Percentiles rank a stretch among this genome's conserved stretches.
Conservation (phyloP, 164 flowering plant species). For the Magnolia officinalis region DNA sequence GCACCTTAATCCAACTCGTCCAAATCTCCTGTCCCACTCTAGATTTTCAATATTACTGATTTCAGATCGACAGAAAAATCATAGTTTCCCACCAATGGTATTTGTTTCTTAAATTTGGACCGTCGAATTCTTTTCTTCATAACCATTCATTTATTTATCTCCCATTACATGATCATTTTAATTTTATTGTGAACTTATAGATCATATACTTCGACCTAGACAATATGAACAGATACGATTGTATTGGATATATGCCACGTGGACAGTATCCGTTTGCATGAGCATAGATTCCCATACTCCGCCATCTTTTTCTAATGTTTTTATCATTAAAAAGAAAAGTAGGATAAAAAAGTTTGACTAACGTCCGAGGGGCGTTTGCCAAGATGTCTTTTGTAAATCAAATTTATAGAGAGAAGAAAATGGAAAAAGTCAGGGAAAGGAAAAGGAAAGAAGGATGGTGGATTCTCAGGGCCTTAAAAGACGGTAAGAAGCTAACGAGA, state of each 20-base stretch:
- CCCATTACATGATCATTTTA: not conserved
- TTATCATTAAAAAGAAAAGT: not conserved
- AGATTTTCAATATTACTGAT: not conserved
- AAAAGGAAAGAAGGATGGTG: not conserved
- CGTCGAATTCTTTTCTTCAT: too few relatives aligned
- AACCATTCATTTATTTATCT: not conserved
- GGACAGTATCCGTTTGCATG: not conserved
- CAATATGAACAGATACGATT: too few relatives aligned
- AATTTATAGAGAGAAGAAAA: conserved; percentile 2
- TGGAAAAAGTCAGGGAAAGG: not conserved
- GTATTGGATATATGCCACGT: not conserved
- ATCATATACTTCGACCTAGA: not conserved
- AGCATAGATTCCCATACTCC: not conserved
- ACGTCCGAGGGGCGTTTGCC: not conserved
- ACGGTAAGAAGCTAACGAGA: not conserved
- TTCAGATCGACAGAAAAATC: not conserved
- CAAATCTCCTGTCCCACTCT: not conserved
- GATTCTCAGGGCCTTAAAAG: not conserved
- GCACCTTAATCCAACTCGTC: not conserved
- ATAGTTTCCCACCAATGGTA: not conserved
- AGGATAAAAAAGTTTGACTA: not conserved
- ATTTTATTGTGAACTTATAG: not conserved
- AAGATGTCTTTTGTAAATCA: not conserved
- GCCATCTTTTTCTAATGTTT: not conserved
- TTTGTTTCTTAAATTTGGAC: not conserved